phyloP scores from a whole-genome alignment of 208 protist species.

The Wallacemonas collosoma region DNA sequence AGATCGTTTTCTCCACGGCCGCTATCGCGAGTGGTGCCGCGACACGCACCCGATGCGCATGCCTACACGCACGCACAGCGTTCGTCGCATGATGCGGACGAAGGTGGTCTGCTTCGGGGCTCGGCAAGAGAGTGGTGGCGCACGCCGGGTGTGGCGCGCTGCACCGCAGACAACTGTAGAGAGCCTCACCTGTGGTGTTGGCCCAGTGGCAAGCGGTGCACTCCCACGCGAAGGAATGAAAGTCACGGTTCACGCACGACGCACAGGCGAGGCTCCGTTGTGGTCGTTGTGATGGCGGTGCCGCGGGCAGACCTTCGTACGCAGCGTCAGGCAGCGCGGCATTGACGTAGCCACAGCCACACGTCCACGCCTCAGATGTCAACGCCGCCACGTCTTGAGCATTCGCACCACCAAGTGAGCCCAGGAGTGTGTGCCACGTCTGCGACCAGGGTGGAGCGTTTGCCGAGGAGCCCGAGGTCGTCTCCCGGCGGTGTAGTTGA shows the following conservation, averaged over 20 bases:
- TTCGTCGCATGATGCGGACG: background rate
- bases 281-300: no score
- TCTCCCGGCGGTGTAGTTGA: conserved; percentile 27
- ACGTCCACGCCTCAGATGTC: conserved; percentile 30
- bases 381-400: no score
- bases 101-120: background rate
- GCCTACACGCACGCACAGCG: no score
- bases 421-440: background rate
- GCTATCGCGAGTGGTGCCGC: no score
- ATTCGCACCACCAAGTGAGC: background rate
- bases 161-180: conserved; percentile 56
- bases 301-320: no score
- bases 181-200: conserved; percentile 31
- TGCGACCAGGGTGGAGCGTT: background rate
- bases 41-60: no score
- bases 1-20: no score
- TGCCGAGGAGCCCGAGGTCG: background rate
- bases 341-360: conserved; percentile 57
- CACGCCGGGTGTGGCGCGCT: conserved; percentile 46
- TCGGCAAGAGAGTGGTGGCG: background rate
- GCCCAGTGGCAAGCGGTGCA: conserved; percentile 52
- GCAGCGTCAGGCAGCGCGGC: background rate
- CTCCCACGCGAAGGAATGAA: conserved; percentile 46
- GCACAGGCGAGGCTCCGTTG: conserved; percentile 23
- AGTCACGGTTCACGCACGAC: conserved; percentile 42